Conservation (phyloP, 108 stramenopile species). For the Cyclotella choctawhatcheeana region DNA sequence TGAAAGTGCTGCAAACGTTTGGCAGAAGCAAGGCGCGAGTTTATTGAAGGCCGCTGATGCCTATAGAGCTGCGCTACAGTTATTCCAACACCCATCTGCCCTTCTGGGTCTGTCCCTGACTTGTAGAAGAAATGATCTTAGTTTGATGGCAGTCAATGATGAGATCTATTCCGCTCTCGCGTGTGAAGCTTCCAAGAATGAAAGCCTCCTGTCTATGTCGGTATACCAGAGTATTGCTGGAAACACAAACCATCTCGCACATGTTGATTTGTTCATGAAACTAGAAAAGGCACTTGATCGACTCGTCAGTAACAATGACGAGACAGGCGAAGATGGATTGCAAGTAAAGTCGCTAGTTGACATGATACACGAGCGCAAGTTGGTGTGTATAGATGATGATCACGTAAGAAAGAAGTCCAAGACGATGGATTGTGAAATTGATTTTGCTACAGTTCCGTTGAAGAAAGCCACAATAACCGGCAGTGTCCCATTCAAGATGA, state of each 20-base stretch:
- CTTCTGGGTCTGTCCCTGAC: slow-evolving; percentile 63
- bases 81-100: slow-evolving; percentile 59
- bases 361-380: background rate
- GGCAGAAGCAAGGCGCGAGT: slow-evolving; percentile 35
- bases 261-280: slow-evolving; percentile 29
- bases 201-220: slow-evolving; percentile 21
- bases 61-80: slow-evolving; percentile 70
- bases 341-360: background rate
- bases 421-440: slow-evolving; percentile 17
- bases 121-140: slow-evolving; percentile 22
- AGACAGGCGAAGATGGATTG: slow-evolving; percentile 6
- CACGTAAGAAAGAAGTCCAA: background rate
- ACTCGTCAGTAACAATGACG: background rate
- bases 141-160: slow-evolving; percentile 10
- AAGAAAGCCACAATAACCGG: slow-evolving; percentile 8
- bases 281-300: slow-evolving; percentile 22
- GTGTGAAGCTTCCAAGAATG: slow-evolving; percentile 27
- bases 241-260: slow-evolving; percentile 30
- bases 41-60: slow-evolving; percentile 66
- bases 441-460: slow-evolving; percentile 6
- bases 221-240: slow-evolving; percentile 40
- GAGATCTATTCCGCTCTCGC: slow-evolving; percentile 27
- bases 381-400: background rate
- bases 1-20: slow-evolving; percentile 53
- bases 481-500: background rate